A percentile compares a stretch with the other conserved stretches of the same genome.
These are phyloP conservation scores for Phytopythium aichiense DNA, from an alignment of 352 stramenopile species.

Conservation along the genomic window DNA sequence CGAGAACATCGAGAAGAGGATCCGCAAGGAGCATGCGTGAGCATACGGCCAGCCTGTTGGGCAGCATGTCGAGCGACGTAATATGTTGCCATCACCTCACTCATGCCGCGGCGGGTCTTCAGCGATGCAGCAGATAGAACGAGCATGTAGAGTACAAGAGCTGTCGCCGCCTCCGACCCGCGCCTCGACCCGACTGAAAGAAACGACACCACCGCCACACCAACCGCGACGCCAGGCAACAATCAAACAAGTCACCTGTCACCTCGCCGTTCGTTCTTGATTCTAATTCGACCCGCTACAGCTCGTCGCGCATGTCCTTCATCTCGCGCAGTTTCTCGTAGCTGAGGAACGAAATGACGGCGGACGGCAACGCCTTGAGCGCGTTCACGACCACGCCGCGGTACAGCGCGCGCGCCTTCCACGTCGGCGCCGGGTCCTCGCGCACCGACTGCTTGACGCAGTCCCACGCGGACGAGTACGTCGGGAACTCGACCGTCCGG, in stretches of 20 bases:
- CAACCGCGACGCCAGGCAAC: neutral
- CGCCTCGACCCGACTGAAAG: neutral
- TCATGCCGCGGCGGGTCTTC: neutral
- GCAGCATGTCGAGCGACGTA: neutral
- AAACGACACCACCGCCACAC: neutral
- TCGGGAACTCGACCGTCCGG: conserved; percentile 51
- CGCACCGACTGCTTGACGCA: conserved; percentile 52
- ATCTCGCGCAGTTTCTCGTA: conserved; percentile 77
- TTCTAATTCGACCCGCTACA: conserved; percentile 8
- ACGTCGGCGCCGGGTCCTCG: conserved; percentile 18
- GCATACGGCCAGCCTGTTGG: neutral
- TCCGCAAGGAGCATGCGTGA: conserved; percentile 19
- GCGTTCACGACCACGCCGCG: conserved; percentile 70
- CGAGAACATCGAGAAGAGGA: conserved; percentile 68
- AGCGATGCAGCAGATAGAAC: conserved; percentile 1
- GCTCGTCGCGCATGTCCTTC: conserved; percentile 32
- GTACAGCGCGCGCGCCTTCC: conserved; percentile 38
- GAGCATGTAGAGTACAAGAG: neutral
- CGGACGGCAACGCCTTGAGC: conserved; percentile 64
- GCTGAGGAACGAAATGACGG: conserved; percentile 73
- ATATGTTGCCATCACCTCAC: neutral
- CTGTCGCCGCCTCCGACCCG: neutral
- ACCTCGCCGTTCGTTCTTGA: neutral
- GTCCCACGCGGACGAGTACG: conserved; percentile 68
- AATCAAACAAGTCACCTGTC: neutral